A percentile compares a stretch with the other conserved stretches of the same genome.
Conservation (phyloP, 129 eudicot genomes). For the Dittrichia graveolens region DNA sequence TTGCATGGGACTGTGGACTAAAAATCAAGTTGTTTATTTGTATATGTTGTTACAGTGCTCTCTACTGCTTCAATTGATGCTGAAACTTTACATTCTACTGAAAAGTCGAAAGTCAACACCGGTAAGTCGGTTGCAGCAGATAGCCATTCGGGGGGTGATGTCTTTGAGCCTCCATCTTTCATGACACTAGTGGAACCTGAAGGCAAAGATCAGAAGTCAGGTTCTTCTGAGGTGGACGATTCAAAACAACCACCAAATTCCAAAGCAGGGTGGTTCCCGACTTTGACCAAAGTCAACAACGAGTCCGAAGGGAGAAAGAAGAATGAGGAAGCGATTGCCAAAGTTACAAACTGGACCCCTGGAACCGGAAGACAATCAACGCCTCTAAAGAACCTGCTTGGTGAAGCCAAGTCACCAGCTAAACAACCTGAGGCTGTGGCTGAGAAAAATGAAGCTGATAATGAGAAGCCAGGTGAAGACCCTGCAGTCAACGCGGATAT, state of each 20-base stretch:
- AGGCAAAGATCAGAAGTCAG: conserved; percentile 27
- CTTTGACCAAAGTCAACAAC: conserved; percentile 46
- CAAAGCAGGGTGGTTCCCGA: conserved; percentile 39
- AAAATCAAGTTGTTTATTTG: conserved; percentile 7
- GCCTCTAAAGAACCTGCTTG: conserved; percentile 64
- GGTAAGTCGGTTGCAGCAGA: conserved; percentile 34
- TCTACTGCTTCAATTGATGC: conserved; percentile 51
- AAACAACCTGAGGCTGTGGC: conserved; percentile 26
- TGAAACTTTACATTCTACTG: conserved; percentile 27
- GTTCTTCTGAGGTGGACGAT: conserved; percentile 37
- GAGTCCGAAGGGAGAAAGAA: conserved; percentile 66
- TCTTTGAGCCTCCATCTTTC: conserved; percentile 51
- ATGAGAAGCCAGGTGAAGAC: conserved; percentile 32
- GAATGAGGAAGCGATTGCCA: conserved; percentile 66
- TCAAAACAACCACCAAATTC: conserved; percentile 38
- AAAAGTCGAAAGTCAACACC: conserved; percentile 35
- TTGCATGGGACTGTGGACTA: background rate
- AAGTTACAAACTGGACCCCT: conserved; percentile 69
- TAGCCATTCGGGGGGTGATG: conserved; percentile 25
- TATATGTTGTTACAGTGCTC: conserved; percentile 41
- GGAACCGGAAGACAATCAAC: conserved; percentile 49
- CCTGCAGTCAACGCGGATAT: conserved; percentile 43
- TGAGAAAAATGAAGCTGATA: conserved; percentile 39
- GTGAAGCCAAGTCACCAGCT: conserved; percentile 61
- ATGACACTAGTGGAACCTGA: conserved; percentile 51